A percentile compares a stretch with the other conserved stretches of the same genome.
Conservation (phyloP, 2,329 filamentous ascomycete species). For the Penicillium griseofulvum region DNA sequence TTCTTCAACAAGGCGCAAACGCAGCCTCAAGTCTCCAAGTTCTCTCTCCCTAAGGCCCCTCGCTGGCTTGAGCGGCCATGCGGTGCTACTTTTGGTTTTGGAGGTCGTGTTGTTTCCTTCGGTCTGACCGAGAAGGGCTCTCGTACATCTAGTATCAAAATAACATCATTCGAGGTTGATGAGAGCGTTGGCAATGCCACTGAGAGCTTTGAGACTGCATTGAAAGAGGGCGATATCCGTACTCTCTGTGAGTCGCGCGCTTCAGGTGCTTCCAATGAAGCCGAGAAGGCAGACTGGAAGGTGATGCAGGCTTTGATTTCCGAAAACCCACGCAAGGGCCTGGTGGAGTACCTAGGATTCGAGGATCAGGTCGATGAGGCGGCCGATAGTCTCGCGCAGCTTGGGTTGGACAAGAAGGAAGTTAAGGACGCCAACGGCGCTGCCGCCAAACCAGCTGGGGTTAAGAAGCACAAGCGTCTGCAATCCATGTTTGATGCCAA, state of each 20-base stretch:
- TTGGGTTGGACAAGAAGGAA: constrained; percentile 41
- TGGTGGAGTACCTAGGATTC: constrained; percentile 90
- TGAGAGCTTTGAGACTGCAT: constrained; percentile 78
- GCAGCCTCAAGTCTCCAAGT: constrained; percentile 85
- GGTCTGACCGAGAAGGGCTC: constrained; percentile 61
- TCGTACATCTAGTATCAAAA: constrained; percentile 71
- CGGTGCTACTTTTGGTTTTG: constrained; percentile 90
- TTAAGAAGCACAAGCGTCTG: constrained; percentile 60
- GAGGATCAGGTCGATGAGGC: constrained; percentile 57
- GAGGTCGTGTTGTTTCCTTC: constrained; percentile 84
- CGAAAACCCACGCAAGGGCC: constrained; percentile 77
- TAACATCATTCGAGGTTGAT: constrained; percentile 87
- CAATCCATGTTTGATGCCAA: constrained; percentile 78
- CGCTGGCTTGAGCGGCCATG: constrained; percentile 85
- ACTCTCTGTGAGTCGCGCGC: constrained; percentile 79
- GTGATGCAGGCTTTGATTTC: constrained; percentile 87
- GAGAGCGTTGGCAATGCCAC: constrained; percentile 79
- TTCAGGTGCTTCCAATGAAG: constrained; percentile 71
- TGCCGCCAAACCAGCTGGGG: constrained; percentile 44
- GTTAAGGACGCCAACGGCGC: constrained; percentile 44
- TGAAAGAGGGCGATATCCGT: constrained; percentile 73
- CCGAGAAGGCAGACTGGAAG: constrained; percentile 94
- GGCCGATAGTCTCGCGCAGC: constrained; percentile 43
- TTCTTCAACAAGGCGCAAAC: constrained; percentile 94
- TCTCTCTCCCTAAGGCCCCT: constrained; percentile 80